Percentiles rank a stretch among this genome's conserved stretches.
phyloP scores from a whole-genome alignment of 2,329 filamentous ascomycete genomes.

The Lasiodiplodia theobromae region DNA sequence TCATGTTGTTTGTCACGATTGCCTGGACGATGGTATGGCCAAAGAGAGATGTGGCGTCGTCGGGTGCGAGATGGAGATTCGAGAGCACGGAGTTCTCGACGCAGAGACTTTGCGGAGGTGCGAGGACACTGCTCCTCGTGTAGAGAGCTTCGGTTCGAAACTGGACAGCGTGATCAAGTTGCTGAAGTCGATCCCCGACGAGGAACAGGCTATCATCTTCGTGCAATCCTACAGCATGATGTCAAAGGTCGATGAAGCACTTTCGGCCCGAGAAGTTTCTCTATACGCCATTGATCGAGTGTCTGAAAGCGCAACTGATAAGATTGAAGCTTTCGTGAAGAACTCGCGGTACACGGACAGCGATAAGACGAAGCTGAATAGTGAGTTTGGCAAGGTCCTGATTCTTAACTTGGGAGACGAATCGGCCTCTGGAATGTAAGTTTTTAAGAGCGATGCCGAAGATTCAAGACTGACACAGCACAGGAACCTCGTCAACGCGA shows the following conservation, averaged over 20 bases:
- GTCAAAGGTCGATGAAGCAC: constrained; percentile 44
- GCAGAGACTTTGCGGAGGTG: constrained; percentile 46
- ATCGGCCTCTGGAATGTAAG: constrained; percentile 60
- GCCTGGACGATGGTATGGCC: constrained; percentile 38
- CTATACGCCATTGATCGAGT: constrained; percentile 48
- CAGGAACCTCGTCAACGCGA: constrained; percentile 67
- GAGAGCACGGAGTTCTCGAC: constrained; percentile 43
- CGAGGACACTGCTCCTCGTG: constrained; percentile 27
- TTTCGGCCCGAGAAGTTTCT: constrained; percentile 41
- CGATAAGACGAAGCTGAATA: background rate
- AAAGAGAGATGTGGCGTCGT: constrained; percentile 48
- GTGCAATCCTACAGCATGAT: constrained; percentile 60
- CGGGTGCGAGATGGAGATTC: constrained; percentile 50
- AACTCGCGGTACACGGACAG: constrained; percentile 19
- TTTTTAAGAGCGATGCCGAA: background rate
- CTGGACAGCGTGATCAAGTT: constrained; percentile 55
- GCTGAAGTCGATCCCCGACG: constrained; percentile 42
- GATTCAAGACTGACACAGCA: constrained; percentile 41
- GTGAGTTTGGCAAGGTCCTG: constrained; percentile 54
- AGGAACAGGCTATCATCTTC: constrained; percentile 64
- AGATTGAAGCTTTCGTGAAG: constrained; percentile 8
- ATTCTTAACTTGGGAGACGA: constrained; percentile 64
- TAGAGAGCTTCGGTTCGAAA: constrained; percentile 52
- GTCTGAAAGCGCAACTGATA: constrained; percentile 1
- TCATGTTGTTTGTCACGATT: constrained; percentile 57